phyloP scores from a whole-genome alignment of 495 filamentous ascomycete species.

The Delitschia confertaspora region DNA sequence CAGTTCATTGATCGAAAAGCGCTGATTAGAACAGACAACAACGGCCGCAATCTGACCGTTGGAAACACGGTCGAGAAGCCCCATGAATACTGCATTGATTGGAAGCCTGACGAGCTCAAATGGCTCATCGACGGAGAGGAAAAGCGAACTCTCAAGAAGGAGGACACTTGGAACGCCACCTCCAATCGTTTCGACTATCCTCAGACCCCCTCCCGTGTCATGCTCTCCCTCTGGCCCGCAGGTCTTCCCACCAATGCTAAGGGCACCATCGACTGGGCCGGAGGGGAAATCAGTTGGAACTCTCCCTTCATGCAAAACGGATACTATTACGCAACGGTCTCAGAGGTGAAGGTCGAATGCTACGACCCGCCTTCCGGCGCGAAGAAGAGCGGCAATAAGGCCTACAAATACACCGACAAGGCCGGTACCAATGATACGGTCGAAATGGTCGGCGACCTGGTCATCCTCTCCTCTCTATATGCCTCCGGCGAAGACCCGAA shows the following conservation, averaged over 20 bases:
- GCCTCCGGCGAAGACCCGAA: slow-evolving; percentile 52
- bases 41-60: slow-evolving; percentile 63
- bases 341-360: slow-evolving; percentile 73
- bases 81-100: slow-evolving; percentile 90
- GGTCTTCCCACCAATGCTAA: slow-evolving; percentile 66
- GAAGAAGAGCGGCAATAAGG: slow-evolving; percentile 49
- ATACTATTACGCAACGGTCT: slow-evolving; percentile 82
- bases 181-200: slow-evolving; percentile 78
- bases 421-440: slow-evolving; percentile 66
- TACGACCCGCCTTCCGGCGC: slow-evolving; percentile 62
- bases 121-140: slow-evolving; percentile 78
- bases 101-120: slow-evolving; percentile 72
- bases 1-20: slow-evolving; percentile 15
- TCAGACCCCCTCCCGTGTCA: slow-evolving; percentile 85
- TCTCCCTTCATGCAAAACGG: slow-evolving; percentile 70
- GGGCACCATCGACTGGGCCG: slow-evolving; percentile 88
- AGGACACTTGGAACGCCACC: slow-evolving; percentile 76
- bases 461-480: slow-evolving; percentile 68
- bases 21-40: slow-evolving; percentile 48
- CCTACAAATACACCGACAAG: slow-evolving; percentile 65
- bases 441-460: slow-evolving; percentile 61
- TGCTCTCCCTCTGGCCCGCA: slow-evolving; percentile 94
- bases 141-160: slow-evolving; percentile 62
- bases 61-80: slow-evolving; percentile 64
- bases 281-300: slow-evolving; percentile 83